Base-by-base conservation (phyloP, 805 yeast genomes). In the Torulaspora indica region DNA sequence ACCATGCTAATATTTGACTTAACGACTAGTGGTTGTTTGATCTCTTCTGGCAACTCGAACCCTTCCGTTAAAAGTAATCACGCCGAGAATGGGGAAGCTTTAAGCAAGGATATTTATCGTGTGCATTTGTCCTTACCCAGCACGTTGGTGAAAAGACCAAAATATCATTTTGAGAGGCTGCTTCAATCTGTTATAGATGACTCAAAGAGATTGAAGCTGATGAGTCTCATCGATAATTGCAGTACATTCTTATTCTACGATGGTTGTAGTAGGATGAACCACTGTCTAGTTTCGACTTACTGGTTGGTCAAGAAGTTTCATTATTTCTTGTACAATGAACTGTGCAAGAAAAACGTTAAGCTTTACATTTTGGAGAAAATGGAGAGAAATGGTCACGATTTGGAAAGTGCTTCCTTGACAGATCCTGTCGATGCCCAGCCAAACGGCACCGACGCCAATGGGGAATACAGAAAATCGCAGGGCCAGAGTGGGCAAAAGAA, bases 71-170 rank as follows among this genome's bases (percentile, higher is more conserved):
- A 22, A 13, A 24, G 31, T 8, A 40, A 20, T 22, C 17, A 12
- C 23, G 20, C 13, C 5, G 46, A 43, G 12, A 36, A 33, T 17
- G 35, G 33, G 7, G 35, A 22, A 14, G n/a, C 47, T 25, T 39
- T 45, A 13, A 43, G 33, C 13, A 44, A 42, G 18, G 49, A 52
- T 24, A 40, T 54, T n/a, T 43, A 52, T 18, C 51, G 51, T 27
- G 48, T 60, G 14, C 65, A 63, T 45, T 40, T 63, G 18, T 55
- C 57, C 15, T 54, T 62, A 31, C 68, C 68, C 4, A 57, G 60
- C 14, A 64, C 68, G 1, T 41, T 64, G 28, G 46, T 64, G 22
- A 57, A 53, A 43, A 60, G 68, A 35, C 60, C 64, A 1, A 55
- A 56, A 12, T 56, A 56, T 38, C 55, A 51, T 32, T 60, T 64